Base-by-base conservation (phyloP, 1,284 basidiomycete species). In the Fomitiporia mediterranea region DNA sequence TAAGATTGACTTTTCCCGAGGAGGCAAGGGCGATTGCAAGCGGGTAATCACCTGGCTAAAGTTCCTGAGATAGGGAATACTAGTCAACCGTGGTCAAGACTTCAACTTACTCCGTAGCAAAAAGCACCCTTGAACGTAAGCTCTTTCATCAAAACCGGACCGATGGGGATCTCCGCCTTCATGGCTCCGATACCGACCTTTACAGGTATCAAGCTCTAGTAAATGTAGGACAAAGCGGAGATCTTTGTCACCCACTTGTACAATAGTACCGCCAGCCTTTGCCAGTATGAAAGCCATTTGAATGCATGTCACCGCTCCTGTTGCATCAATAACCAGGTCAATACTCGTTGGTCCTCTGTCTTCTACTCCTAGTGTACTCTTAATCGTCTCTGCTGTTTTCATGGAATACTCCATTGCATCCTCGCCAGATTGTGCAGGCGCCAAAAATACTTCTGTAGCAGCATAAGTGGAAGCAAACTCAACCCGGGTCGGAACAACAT, bases 391-490 rank as follows among this genome's bases (percentile, higher is more conserved):
- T 7, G 82, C 89, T 68, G 82, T 91, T 70, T 76, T 79, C 69
- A 73, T 75, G 58, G 88, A 88, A 69, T 89, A 94, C 23, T 75
- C 79, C n/a, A 83, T 72, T 61, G 77, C 81, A 34, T 73, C 72
- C 71, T 96, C 94, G 51, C 82, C 84, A 50, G 80, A 73, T 21
- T 78, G 70, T 54, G 77, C 73, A 7, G 82, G 80, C 23, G 94
- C 91, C 38, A 82, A 72, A 70, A 84, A 95, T 13, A 78, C 75
- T 59, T 94, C 88, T 1, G 93, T 91, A 11, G 93, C 94, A 15
- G 87, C 92, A 70, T 95, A 97, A 17, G 67, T 63, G 68, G 86
- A 86, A 9, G 96, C 94, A 67, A 98, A 98, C 42, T 89, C 81
- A 48, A 99, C 83, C 46, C 95, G 88, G 49, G 77, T 73, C 42